phyloP scores from a whole-genome alignment of 2,329 filamentous ascomycete genomes.

The Diaporthe destruens region DNA sequence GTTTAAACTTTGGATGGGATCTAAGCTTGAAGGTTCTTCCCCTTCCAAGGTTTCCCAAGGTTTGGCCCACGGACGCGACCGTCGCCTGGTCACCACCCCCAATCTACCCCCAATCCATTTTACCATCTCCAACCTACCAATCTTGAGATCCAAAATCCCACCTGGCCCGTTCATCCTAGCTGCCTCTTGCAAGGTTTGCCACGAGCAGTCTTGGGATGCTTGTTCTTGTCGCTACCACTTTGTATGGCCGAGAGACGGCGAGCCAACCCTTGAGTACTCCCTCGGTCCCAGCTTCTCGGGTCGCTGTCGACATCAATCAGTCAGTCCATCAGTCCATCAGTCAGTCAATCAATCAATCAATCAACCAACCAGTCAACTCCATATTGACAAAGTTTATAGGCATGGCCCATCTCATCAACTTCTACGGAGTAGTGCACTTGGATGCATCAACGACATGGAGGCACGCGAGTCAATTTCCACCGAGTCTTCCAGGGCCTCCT shows the following conservation, averaged over 20 bases:
- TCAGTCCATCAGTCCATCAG: no score
- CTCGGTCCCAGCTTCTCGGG: conserved; percentile 3
- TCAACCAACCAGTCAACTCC: not conserved
- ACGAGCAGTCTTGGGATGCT: conserved; percentile 9
- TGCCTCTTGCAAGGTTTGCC: conserved; percentile 6
- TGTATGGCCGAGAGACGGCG: no score
- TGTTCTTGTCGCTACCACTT: not conserved
- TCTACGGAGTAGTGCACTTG: not conserved
- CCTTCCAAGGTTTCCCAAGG: not conserved
- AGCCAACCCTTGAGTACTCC: not conserved
- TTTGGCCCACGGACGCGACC: conserved; percentile 5
- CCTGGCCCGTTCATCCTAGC: conserved; percentile 25
- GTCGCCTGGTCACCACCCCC: conserved; percentile 8
- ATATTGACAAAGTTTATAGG: not conserved
- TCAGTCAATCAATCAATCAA: not conserved
- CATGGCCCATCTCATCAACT: not conserved
- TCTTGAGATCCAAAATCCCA: conserved; percentile 18
- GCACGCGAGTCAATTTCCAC: conserved; percentile 26
- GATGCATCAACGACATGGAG: not conserved
- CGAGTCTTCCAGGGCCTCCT: not conserved
- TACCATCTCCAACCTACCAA: not conserved
- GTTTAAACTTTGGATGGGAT: conserved; percentile 27
- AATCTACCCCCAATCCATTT: no score
- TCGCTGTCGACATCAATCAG: not conserved
- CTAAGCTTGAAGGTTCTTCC: not conserved